phyloP scores from a whole-genome alignment of 345 rosid genomes.

The Clarkia xantiana region DNA sequence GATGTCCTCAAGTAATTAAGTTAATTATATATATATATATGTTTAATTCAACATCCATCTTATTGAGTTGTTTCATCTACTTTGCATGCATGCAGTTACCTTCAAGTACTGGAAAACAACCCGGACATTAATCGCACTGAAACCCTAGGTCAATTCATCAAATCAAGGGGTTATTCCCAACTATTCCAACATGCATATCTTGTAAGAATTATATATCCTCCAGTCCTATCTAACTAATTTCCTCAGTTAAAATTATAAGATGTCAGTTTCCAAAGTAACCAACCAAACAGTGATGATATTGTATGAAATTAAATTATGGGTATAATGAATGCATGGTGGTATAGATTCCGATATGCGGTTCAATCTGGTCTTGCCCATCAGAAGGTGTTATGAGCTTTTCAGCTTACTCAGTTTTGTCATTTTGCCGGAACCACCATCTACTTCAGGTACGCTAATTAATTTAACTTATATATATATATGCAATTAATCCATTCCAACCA shows the following conservation, averaged over 20 bases:
- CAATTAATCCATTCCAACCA: not conserved
- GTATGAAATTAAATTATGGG: too few relatives aligned
- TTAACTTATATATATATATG: too few relatives aligned
- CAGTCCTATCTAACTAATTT: too few relatives aligned
- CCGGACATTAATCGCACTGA: constrained; percentile 46
- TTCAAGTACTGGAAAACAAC: constrained; percentile 49
- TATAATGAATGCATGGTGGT: not conserved
- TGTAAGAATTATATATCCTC: constrained; percentile 26
- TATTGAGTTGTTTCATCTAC: not conserved
- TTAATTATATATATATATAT: too few relatives aligned
- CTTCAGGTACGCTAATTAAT: constrained; percentile 44
- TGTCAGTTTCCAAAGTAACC: too few relatives aligned
- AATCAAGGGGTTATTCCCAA: constrained; percentile 56
- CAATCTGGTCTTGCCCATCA: constrained; percentile 78
- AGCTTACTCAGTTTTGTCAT: constrained; percentile 71
- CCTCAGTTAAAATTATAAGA: too few relatives aligned
- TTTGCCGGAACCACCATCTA: constrained; percentile 72
- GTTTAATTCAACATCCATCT: not conserved
- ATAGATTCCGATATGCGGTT: constrained; percentile 78
- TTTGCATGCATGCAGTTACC: constrained; percentile 25
- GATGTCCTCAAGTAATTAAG: constrained; percentile 40
- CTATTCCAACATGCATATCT: constrained; percentile 76
- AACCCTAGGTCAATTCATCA: constrained; percentile 58
- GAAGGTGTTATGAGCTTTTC: constrained; percentile 68
- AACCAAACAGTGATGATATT: too few relatives aligned